These are phyloP conservation scores for Murraya paniculata DNA, from an alignment of 345 rosid genomes.

Conservation along the genomic window DNA sequence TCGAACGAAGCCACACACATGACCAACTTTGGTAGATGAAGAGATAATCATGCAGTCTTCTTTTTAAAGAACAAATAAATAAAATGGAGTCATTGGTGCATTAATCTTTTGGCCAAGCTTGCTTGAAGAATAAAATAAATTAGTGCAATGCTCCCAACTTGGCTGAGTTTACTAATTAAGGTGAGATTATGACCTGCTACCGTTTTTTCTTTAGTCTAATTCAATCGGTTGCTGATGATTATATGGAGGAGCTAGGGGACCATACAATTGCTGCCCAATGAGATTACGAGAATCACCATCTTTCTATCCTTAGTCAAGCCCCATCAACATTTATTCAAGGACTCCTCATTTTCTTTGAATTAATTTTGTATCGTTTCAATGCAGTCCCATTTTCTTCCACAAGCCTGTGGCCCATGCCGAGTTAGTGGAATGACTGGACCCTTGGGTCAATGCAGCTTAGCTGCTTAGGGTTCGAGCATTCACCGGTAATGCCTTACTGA, in stretches of 20 bases:
- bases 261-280: neutral
- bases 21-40: neutral
- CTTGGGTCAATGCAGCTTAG: no score
- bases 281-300: neutral
- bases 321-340: neutral
- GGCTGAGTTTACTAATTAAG: neutral
- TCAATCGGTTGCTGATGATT: no score
- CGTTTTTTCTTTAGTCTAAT: neutral
- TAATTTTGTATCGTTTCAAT: neutral
- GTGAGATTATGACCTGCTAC: neutral
- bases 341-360: neutral
- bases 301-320: neutral
- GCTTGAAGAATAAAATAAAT: slow-evolving; percentile 2
- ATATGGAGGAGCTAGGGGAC: neutral
- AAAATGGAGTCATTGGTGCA: neutral
- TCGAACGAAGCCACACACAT: neutral
- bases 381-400: no score
- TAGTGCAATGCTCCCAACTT: neutral
- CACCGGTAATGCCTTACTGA: no score
- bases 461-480: no score
- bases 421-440: no score
- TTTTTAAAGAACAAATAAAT: neutral
- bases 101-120: neutral
- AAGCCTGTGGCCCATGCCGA: no score
- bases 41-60: neutral